phyloP scores from a whole-genome alignment of 2,329 filamentous ascomycete species.

The Pleurostoma richardsiae region DNA sequence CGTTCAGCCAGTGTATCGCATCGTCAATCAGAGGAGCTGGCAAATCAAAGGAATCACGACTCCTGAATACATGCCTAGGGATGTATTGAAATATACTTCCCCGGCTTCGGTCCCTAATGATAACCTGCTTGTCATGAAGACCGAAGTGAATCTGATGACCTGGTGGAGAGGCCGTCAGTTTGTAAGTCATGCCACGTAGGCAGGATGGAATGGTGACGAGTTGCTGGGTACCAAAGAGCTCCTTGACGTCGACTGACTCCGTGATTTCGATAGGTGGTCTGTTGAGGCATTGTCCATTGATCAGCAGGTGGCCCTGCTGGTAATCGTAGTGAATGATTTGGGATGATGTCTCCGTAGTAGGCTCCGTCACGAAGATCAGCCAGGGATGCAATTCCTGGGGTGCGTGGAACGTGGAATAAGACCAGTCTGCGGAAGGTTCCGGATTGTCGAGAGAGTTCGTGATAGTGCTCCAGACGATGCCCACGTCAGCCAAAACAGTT shows the following conservation, averaged over 20 bases:
- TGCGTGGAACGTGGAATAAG: too few species aligned
- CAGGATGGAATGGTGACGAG: conserved; percentile 48
- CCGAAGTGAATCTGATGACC: conserved; percentile 51
- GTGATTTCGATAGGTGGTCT: conserved; percentile 49
- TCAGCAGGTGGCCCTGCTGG: conserved; percentile 25
- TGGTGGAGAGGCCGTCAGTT: conserved; percentile 22
- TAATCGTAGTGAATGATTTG: conserved; percentile 27
- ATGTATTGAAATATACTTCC: conserved; percentile 25
- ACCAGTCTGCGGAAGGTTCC: too few species aligned
- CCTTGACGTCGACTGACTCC: conserved; percentile 31
- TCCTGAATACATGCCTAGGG: conserved; percentile 21
- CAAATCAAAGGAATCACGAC: conserved; percentile 33
- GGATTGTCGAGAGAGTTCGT: too few species aligned
- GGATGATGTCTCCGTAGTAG: too few species aligned
- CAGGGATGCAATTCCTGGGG: too few species aligned
- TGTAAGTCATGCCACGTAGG: conserved; percentile 48
- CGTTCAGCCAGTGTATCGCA: conserved; percentile 57
- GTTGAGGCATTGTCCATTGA: conserved; percentile 26
- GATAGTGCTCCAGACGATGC: too few species aligned
- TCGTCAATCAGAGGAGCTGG: conserved; percentile 42
- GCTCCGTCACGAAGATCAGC: too few species aligned
- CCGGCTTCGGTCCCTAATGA: conserved; percentile 34
- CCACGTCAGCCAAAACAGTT: too few species aligned
- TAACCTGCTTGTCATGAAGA: conserved; percentile 26
- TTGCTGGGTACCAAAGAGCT: conserved; percentile 48